These are phyloP conservation scores for Lecanosticta acicola DNA, from an alignment of 2,329 filamentous ascomycete species.

Conservation along the genomic window DNA sequence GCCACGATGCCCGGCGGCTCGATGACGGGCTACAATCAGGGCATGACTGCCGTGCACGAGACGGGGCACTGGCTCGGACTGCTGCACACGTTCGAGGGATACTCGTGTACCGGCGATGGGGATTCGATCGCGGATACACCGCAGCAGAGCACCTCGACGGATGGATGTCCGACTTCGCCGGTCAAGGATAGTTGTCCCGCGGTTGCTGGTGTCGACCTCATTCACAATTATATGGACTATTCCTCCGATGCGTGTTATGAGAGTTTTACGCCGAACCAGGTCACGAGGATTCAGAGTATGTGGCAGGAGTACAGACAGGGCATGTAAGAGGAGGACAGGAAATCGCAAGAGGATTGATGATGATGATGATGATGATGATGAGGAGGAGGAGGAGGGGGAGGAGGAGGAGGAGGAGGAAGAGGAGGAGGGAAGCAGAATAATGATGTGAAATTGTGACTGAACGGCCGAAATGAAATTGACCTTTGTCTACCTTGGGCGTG, in stretches of 20 bases:
- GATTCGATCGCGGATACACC: conserved; percentile 44
- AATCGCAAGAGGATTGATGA: background rate
- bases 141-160: conserved; percentile 42
- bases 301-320: conserved; percentile 43
- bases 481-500: background rate
- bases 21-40: conserved; percentile 45
- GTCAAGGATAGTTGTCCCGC: conserved; percentile 48
- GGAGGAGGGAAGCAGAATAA: background rate
- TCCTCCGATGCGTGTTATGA: conserved; percentile 52
- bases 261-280: conserved; percentile 48
- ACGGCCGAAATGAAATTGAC: background rate
- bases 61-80: conserved; percentile 46
- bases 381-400: too few species aligned
- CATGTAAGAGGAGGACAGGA: conserved; percentile 3
- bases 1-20: conserved; percentile 51
- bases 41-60: conserved; percentile 45
- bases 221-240: conserved; percentile 59
- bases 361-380: too few species aligned
- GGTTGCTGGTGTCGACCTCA: conserved; percentile 44
- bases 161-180: conserved; percentile 48
- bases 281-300: conserved; percentile 47
- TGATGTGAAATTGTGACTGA: background rate
- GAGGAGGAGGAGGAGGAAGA: background rate
- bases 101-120: conserved; percentile 40
- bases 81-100: conserved; percentile 44